Base-by-base conservation (phyloP, 2,329 filamentous ascomycete species). In the Penicillium polonicum region DNA sequence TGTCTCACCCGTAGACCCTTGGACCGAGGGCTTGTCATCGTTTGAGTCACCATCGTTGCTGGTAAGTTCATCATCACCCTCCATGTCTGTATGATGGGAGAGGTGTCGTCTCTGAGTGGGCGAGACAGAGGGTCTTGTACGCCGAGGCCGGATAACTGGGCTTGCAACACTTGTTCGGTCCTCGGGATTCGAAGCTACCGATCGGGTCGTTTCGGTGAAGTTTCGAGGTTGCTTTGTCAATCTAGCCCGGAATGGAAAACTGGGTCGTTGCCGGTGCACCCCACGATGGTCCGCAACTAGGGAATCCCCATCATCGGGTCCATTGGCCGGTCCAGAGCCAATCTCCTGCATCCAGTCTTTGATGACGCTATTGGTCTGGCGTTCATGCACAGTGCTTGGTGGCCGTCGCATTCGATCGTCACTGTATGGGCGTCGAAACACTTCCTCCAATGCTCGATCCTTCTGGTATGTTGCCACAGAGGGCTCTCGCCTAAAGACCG, bases 391-490 rank as follows among this genome's bases (percentile, higher is more conserved):
- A 48, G 83, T 80, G 41, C 60, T 62, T 48, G 85, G 82, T 2
- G 83, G 86, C 19, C 83, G 82, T 52, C 87, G 76, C 2, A 85
- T 80, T 8, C 83, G 82, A 49, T 85, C 80, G 59, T 88, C 87
- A 45, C 71, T 73, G 29, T 89, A 91, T 0, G 86, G 85, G 19
- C 84, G 81, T 60, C 91, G 84, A 72, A 97, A 97, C 0, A 97
- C 91, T 70, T 97, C 92, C 64, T 96, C 93, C 23, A 97, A 78
- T 8, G 91, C 92, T 52, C 87, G 87, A 65, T 97, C 92, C 69
- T 97, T 96, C 66, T 93, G 90, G 67, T 89, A 93, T 1, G 92
- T 94, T 36, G 89, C 87, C 52, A 96, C 86, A 0, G 92, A 97
- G 59, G 92, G 92, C 71, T 96, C 92, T 44, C 91, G 86, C 27